These are phyloP conservation scores for Pythium myriotylum DNA, from an alignment of 352 stramenopile species.

Conservation along the genomic window DNA sequence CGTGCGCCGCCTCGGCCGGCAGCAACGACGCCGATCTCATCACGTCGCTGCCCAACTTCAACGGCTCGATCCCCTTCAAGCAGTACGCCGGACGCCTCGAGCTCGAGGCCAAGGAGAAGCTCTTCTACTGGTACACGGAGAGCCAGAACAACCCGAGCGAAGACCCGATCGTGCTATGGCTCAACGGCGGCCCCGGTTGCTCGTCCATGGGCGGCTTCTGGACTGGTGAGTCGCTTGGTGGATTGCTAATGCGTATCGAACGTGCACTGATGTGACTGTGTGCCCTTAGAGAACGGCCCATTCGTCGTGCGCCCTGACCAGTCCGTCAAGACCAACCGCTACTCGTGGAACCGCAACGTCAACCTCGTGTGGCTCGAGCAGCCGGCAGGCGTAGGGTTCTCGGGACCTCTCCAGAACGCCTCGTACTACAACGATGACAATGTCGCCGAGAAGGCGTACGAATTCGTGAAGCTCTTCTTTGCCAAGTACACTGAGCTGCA, in stretches of 20 bases:
- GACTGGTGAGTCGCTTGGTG: conserved; percentile 23
- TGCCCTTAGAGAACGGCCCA: conserved; percentile 59
- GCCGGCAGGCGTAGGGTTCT: conserved; percentile 76
- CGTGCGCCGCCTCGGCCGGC: conserved; percentile 14
- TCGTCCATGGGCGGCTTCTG: conserved; percentile 72
- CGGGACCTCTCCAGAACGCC: conserved; percentile 49
- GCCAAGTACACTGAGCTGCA: conserved; percentile 71
- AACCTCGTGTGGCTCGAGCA: conserved; percentile 84
- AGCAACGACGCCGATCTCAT: conserved; percentile 57
- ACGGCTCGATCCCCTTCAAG: conserved; percentile 52
- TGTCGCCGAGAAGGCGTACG: conserved; percentile 74
- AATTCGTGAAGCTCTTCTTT: conserved; percentile 78
- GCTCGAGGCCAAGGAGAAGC: conserved; percentile 54
- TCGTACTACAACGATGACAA: conserved; percentile 85
- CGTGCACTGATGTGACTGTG: no score
- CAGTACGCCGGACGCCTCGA: conserved; percentile 70
- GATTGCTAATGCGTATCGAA: no score
- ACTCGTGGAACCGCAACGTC: conserved; percentile 78
- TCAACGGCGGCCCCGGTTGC: conserved; percentile 80
- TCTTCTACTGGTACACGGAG: conserved; percentile 87
- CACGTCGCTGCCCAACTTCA: conserved; percentile 49
- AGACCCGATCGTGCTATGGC: conserved; percentile 81
- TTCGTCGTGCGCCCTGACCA: conserved; percentile 66
- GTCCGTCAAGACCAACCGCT: conserved; percentile 62
- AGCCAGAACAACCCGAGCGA: conserved; percentile 52